phyloP scores from a whole-genome alignment of 2,329 filamentous ascomycete genomes.

The Phialocephala subalpina region DNA sequence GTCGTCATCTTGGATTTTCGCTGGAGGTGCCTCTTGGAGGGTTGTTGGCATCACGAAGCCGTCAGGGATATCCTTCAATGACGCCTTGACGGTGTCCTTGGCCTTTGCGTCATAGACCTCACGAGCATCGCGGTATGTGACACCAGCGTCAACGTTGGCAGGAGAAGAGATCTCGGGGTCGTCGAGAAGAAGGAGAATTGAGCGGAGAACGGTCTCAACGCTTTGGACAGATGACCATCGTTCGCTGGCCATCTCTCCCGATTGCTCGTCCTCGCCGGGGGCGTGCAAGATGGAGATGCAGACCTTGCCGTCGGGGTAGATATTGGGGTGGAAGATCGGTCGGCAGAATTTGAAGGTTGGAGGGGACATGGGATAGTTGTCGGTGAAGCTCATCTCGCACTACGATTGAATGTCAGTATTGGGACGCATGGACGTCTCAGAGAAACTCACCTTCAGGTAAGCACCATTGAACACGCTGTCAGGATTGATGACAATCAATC shows the following conservation, averaged over 20 bases:
- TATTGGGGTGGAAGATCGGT: slow-evolving; percentile 89
- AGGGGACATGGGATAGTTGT: slow-evolving; percentile 89
- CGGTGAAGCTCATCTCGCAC: slow-evolving; percentile 86
- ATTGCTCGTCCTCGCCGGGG: slow-evolving; percentile 91
- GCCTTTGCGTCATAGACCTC: slow-evolving; percentile 75
- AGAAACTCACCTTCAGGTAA: slow-evolving; percentile 74
- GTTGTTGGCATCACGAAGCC: slow-evolving; percentile 85
- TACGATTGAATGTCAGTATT: slow-evolving; percentile 43
- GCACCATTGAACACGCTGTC: slow-evolving; percentile 92
- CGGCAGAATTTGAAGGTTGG: slow-evolving; percentile 87
- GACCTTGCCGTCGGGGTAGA: slow-evolving; percentile 88
- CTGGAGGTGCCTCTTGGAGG: slow-evolving; percentile 65
- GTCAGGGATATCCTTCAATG: slow-evolving; percentile 80
- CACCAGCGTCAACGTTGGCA: slow-evolving; percentile 92
- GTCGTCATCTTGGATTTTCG: slow-evolving; percentile 75
- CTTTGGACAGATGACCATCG: slow-evolving; percentile 95
- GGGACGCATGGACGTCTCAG: neutral
- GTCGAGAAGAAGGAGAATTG: slow-evolving; percentile 89
- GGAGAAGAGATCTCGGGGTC: slow-evolving; percentile 93
- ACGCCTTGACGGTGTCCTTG: slow-evolving; percentile 72
- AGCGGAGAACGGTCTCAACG: slow-evolving; percentile 93
- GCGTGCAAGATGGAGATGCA: slow-evolving; percentile 97
- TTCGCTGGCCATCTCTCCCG: slow-evolving; percentile 87
- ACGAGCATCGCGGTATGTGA: slow-evolving; percentile 81
- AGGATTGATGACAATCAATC: slow-evolving; percentile 90